A percentile compares a stretch with the other conserved stretches of the same genome.
phyloP scores from a whole-genome alignment of 2,329 filamentous ascomycete genomes.

The Phoma sp. region DNA sequence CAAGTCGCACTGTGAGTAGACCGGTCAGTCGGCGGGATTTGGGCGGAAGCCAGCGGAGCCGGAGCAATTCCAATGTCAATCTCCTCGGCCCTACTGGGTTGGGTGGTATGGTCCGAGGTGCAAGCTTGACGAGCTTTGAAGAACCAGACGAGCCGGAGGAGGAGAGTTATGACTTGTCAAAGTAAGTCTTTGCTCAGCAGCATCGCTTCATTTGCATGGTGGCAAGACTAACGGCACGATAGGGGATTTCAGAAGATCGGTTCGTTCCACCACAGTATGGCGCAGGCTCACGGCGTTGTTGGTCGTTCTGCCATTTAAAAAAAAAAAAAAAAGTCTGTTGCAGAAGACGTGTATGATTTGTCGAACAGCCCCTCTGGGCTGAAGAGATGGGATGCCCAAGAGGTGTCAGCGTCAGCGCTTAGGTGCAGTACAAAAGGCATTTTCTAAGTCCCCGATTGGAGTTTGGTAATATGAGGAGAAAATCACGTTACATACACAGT shows the following conservation, averaged over 20 bases:
- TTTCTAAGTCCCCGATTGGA: background rate
- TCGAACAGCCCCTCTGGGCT: no score
- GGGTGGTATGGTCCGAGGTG: conserved; percentile 45
- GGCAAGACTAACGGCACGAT: conserved; percentile 21
- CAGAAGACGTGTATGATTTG: background rate
- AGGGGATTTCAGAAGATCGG: conserved; percentile 59
- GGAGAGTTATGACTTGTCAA: conserved; percentile 56
- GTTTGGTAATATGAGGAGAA: background rate
- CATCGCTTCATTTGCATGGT: background rate
- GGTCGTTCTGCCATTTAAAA: conserved; percentile 20
- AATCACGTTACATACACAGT: background rate
- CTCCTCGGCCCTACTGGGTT: conserved; percentile 27
- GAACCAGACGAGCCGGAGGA: conserved; percentile 53
- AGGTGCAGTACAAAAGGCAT: no score
- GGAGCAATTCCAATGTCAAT: conserved; percentile 41
- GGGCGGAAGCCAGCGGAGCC: conserved; percentile 30
- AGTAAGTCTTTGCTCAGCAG: conserved; percentile 43
- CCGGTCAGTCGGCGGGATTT: conserved; percentile 43
- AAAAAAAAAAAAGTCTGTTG: background rate
- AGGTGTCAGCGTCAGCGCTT: background rate
- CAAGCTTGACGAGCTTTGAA: conserved; percentile 44
- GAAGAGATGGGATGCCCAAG: no score
- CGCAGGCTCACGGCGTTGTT: conserved; percentile 38
- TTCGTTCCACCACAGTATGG: conserved; percentile 50
- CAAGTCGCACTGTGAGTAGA: conserved; percentile 42